Evolutionary conservation across 2,329 filamentous ascomycete species (phyloP).

Genomic region (Fusarium tuaranense): DNA sequence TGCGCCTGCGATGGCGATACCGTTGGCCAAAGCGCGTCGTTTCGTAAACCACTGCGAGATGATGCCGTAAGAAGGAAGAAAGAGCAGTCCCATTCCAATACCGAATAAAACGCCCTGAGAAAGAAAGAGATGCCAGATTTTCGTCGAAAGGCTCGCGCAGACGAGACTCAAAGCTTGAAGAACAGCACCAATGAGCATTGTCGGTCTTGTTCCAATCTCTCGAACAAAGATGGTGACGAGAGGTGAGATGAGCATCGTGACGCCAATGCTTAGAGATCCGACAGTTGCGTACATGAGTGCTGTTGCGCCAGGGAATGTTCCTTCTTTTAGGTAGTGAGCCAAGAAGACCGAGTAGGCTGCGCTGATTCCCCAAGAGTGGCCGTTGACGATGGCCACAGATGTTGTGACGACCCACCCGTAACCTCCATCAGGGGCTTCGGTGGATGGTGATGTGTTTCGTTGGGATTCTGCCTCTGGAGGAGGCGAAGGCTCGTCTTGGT

Average conservation of each 20-base stretch:
- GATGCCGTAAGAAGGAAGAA: conserved; percentile 66
- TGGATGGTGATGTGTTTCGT: neutral
- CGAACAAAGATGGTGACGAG: conserved; percentile 44
- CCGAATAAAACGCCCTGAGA: conserved; percentile 71
- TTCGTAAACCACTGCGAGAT: conserved; percentile 72
- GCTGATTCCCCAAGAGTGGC: conserved; percentile 56
- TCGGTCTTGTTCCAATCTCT: conserved; percentile 47
- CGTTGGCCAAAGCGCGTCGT: conserved; percentile 67
- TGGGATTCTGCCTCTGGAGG: neutral
- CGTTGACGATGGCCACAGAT: conserved; percentile 50
- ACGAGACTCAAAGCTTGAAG: conserved; percentile 65
- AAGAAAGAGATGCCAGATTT: conserved; percentile 71
- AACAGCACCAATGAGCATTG: conserved; percentile 64
- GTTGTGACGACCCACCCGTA: conserved; percentile 57
- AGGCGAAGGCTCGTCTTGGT: neutral
- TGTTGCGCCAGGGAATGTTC: conserved; percentile 63
- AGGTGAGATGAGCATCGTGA: conserved; percentile 56
- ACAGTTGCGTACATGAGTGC: conserved; percentile 69
- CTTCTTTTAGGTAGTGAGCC: conserved; percentile 64
- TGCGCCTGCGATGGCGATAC: conserved; percentile 64
- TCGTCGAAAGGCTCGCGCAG: conserved; percentile 61
- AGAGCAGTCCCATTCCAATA: conserved; percentile 70
- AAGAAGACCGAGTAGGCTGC: conserved; percentile 67
- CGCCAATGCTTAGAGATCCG: conserved; percentile 66
- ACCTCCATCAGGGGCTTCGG: conserved; percentile 57